A percentile compares a stretch with the other conserved stretches of the same genome.
Conservation (phyloP, 257 asterid species). For the Capsicum rhomboideum region DNA sequence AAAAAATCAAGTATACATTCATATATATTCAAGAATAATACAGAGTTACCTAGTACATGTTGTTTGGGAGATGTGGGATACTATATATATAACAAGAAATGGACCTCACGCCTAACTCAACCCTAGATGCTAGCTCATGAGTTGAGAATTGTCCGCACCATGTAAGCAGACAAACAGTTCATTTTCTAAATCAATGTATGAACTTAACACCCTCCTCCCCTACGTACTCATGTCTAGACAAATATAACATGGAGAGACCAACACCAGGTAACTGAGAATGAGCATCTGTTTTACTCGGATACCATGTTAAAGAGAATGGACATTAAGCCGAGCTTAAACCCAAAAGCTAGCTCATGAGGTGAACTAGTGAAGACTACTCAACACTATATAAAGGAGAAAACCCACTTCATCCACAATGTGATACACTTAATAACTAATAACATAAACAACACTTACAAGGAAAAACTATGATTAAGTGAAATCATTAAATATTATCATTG, state of each 20-base stretch:
- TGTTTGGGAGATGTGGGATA: not conserved
- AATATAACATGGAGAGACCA: not conserved
- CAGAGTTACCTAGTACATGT: not conserved
- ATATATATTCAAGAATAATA: not conserved
- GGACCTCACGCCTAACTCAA: not conserved
- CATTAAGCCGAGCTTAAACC: not conserved
- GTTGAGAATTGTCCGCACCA: not conserved
- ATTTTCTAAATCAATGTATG: not conserved
- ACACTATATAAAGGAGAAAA: not conserved
- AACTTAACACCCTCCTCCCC: not conserved
- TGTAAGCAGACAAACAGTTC: not conserved
- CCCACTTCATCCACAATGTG: not conserved
- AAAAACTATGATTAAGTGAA: not conserved
- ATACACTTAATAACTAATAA: not conserved
- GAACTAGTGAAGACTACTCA: not conserved
- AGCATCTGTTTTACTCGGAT: not conserved
- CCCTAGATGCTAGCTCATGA: not conserved
- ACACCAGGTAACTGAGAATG: not conserved
- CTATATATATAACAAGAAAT: not conserved
- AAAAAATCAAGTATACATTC: not conserved
- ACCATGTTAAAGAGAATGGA: not conserved
- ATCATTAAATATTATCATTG: not conserved
- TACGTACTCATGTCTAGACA: not conserved
- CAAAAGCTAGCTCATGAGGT: not conserved
- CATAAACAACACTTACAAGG: not conserved